phyloP scores from a whole-genome alignment of 176 grass and related monocot species.

The Carex kokanica region DNA sequence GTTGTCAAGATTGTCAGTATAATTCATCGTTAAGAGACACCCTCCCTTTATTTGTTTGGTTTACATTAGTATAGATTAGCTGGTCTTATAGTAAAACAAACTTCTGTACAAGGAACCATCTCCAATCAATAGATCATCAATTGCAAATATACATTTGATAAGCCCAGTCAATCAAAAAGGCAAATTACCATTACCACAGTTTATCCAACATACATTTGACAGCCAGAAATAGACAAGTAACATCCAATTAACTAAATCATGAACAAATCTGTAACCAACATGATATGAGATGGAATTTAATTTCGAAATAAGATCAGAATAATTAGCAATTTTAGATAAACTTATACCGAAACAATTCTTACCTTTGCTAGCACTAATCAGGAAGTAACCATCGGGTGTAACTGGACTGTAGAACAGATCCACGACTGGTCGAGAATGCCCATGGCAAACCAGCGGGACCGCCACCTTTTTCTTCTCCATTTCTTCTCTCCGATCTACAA shows the following conservation, averaged over 20 bases:
- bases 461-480: constrained; percentile 99
- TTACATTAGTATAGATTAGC: not conserved
- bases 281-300: not conserved
- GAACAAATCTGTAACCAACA: not conserved
- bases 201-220: not conserved
- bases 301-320: not conserved
- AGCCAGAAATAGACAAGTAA: not conserved
- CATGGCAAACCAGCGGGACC: constrained; percentile 86
- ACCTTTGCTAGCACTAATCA: constrained; percentile 99
- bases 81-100: not conserved
- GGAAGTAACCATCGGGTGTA: constrained; percentile 80
- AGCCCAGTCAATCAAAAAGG: not conserved
- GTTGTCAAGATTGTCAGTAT: not conserved
- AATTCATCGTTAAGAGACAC: not conserved
- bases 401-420: constrained; percentile 79
- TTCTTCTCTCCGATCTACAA: not conserved
- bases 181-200: not conserved
- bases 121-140: not conserved
- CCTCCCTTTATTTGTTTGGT: not conserved
- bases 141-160: not conserved
- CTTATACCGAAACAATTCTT: not conserved
- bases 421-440: constrained; percentile 94
- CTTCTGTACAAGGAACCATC: not conserved
- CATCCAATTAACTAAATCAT: not conserved
- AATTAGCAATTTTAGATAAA: not conserved